Conservation (phyloP, 1,139 yeast genomes). For the Blastobotrys buckinghamii region DNA sequence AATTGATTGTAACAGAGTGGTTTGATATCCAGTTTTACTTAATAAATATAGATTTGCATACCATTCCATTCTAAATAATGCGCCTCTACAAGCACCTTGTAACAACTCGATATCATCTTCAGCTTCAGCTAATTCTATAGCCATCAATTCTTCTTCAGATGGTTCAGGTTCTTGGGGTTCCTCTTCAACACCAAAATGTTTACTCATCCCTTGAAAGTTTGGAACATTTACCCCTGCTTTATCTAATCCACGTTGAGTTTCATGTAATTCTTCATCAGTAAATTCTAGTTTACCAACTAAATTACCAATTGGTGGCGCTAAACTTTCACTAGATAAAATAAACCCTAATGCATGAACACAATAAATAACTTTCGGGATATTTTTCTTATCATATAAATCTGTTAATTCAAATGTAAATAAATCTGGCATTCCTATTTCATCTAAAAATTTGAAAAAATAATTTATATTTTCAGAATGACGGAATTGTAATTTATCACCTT, state of each 20-base stretch:
- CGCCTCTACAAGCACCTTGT: slow-evolving; percentile 36
- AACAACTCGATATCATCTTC: slow-evolving; percentile 27
- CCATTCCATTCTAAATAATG: slow-evolving; percentile 16
- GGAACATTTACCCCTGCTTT: slow-evolving; percentile 38
- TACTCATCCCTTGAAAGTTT: slow-evolving; percentile 37
- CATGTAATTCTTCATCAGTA: slow-evolving; percentile 58
- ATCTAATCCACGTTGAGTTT: slow-evolving; percentile 62
- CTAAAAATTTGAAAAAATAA: slow-evolving; percentile 68
- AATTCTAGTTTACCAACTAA: slow-evolving; percentile 61
- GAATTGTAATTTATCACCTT: slow-evolving; percentile 66
- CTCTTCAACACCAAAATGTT: slow-evolving; percentile 30
- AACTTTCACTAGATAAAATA: slow-evolving; percentile 49
- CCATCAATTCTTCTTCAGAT: slow-evolving; percentile 30
- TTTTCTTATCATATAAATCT: slow-evolving; percentile 87
- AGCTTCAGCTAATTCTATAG: slow-evolving; percentile 27
- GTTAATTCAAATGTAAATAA: slow-evolving; percentile 85
- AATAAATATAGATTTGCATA: slow-evolving; percentile 19
- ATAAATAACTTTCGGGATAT: slow-evolving; percentile 90
- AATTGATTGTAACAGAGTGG: slow-evolving; percentile 26
- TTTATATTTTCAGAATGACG: slow-evolving; percentile 92
- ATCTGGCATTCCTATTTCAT: slow-evolving; percentile 69
- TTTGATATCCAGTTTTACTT: slow-evolving; percentile 12
- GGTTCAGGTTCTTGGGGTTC: slow-evolving; percentile 17
- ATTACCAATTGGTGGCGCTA: slow-evolving; percentile 58
- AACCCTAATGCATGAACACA: slow-evolving; percentile 86